Percentiles rank a stretch among this genome's conserved stretches.
These are phyloP conservation scores for Boletus semigastroideus DNA, from an alignment of 1,284 basidiomycete species.

Conservation along the genomic window DNA sequence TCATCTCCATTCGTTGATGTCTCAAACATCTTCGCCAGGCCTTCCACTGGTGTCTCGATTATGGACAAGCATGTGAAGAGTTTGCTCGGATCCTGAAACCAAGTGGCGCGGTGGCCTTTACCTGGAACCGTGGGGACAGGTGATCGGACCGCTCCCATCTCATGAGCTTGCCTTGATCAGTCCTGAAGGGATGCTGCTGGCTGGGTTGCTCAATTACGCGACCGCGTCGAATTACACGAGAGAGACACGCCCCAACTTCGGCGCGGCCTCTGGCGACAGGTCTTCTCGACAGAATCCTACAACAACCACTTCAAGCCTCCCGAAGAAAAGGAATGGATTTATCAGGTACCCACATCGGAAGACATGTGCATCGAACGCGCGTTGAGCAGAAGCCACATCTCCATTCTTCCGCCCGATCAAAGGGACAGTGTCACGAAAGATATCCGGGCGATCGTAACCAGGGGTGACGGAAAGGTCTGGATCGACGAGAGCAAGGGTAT, in stretches of 20 bases:
- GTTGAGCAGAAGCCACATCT: conserved; percentile 73
- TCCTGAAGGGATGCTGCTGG: conserved; percentile 49
- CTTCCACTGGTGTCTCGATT: conserved; percentile 81
- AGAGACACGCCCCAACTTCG: conserved; percentile 72
- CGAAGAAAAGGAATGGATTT: conserved; percentile 53
- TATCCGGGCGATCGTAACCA: conserved; percentile 49
- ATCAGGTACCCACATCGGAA: conserved; percentile 46
- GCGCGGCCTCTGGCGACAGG: conserved; percentile 62
- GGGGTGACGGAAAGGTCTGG: conserved; percentile 46
- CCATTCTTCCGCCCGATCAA: conserved; percentile 53
- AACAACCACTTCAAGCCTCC: conserved; percentile 50
- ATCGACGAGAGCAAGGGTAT: conserved; percentile 46
- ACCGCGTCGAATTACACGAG: conserved; percentile 66
- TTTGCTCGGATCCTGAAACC: conserved; percentile 73
- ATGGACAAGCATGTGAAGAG: conserved; percentile 60
- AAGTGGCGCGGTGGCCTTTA: conserved; percentile 58
- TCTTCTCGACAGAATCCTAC: conserved; percentile 60
- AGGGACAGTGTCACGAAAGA: conserved; percentile 49
- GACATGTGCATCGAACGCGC: conserved; percentile 61
- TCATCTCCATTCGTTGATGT: neutral
- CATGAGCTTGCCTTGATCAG: neutral
- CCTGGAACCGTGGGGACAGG: conserved; percentile 83
- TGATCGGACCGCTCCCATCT: conserved; percentile 17
- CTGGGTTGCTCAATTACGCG: conserved; percentile 71
- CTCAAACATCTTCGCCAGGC: conserved; percentile 44